These are phyloP conservation scores for Pythium sp. DNA, from an alignment of 352 stramenopile species.

Conservation along the genomic window DNA sequence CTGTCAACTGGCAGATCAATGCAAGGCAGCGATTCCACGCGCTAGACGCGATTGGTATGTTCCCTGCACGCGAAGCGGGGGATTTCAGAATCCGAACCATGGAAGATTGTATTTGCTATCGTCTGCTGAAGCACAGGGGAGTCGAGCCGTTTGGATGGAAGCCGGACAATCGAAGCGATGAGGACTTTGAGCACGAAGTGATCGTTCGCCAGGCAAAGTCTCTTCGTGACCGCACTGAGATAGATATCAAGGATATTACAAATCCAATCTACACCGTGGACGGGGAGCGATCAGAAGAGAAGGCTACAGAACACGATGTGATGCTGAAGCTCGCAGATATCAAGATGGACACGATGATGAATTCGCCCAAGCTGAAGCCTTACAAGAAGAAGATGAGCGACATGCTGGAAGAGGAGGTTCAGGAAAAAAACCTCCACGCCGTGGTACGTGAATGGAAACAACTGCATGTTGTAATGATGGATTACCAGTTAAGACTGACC, in stretches of 20 bases:
- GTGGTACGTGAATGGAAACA: slow-evolving; percentile 19
- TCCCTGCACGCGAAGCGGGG: slow-evolving; percentile 31
- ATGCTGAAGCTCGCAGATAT: slow-evolving; percentile 21
- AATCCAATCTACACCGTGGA: slow-evolving; percentile 10
- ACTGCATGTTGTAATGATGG: not conserved
- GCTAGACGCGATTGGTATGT: slow-evolving; percentile 60
- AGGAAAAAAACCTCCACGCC: slow-evolving; percentile 24
- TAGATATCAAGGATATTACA: slow-evolving; percentile 24
- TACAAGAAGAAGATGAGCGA: slow-evolving; percentile 50
- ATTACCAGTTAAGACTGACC: not conserved
- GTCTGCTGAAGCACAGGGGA: slow-evolving; percentile 37
- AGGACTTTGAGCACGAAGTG: slow-evolving; percentile 39
- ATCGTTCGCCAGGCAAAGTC: slow-evolving; percentile 38
- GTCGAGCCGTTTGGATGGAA: slow-evolving; percentile 48
- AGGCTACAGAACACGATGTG: slow-evolving; percentile 13
- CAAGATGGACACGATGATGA: slow-evolving; percentile 33
- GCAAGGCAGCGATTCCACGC: slow-evolving; percentile 49
- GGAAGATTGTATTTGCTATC: slow-evolving; percentile 62
- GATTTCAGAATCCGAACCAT: slow-evolving; percentile 34
- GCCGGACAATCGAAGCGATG: slow-evolving; percentile 21
- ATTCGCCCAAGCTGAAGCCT: slow-evolving; percentile 36
- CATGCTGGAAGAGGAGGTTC: slow-evolving; percentile 48
- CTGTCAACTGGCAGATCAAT: slow-evolving; percentile 57
- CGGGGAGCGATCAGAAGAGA: slow-evolving; percentile 10
- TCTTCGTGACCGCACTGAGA: slow-evolving; percentile 26